Percentiles rank a stretch among this genome's conserved stretches.
Conservation (phyloP, 1,284 basidiomycete genomes). For the Ceratobasidium theobromae region DNA sequence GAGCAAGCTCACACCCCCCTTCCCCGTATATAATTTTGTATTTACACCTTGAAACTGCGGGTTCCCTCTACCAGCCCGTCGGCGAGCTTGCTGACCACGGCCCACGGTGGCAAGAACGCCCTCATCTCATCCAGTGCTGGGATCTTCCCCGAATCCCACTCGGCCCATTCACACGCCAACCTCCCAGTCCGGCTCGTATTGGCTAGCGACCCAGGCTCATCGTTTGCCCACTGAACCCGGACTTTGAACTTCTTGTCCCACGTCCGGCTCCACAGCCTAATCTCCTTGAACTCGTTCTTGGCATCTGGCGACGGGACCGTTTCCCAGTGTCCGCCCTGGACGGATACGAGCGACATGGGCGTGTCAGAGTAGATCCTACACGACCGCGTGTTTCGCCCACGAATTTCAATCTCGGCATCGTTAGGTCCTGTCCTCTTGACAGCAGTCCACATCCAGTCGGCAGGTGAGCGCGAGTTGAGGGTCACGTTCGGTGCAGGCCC, state of each 20-base stretch:
- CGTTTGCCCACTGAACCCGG: constrained; percentile 48
- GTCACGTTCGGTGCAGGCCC: constrained; percentile 38
- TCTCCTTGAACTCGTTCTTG: constrained; percentile 48
- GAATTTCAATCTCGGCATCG: constrained; percentile 47
- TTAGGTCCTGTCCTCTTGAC: constrained; percentile 43
- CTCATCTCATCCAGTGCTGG: constrained; percentile 71
- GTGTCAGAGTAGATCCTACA: constrained; percentile 62
- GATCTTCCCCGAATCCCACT: constrained; percentile 61
- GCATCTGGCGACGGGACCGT: constrained; percentile 50
- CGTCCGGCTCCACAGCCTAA: constrained; percentile 67
- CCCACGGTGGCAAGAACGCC: constrained; percentile 69
- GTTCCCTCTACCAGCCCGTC: constrained; percentile 65
- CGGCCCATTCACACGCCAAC: constrained; percentile 69
- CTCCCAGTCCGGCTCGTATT: constrained; percentile 47
- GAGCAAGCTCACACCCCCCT: no score
- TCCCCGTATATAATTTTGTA: no score
- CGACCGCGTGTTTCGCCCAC: constrained; percentile 59
- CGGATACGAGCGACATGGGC: constrained; percentile 50
- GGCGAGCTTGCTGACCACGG: constrained; percentile 56
- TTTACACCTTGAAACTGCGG: constrained; percentile 51
- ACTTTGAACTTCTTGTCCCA: constrained; percentile 64
- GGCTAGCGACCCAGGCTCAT: no score
- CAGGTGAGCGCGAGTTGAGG: constrained; percentile 1
- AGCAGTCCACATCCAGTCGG: constrained; percentile 40
- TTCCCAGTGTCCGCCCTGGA: constrained; percentile 38